Conservation (phyloP, 106 monocot genomes). For the Narthecium ossifragum region DNA sequence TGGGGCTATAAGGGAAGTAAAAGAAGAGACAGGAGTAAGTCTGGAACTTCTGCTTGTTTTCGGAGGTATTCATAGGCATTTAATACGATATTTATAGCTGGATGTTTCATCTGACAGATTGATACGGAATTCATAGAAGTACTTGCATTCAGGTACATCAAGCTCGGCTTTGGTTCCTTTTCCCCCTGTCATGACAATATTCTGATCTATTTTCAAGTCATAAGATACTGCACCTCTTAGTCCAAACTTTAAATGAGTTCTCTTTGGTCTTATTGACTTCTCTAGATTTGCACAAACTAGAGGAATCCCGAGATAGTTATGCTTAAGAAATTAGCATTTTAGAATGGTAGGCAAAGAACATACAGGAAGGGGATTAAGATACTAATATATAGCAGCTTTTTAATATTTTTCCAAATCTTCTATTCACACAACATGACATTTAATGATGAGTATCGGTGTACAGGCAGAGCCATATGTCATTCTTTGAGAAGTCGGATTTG, state of each 20-base stretch:
- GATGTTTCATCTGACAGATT: constrained; percentile 41
- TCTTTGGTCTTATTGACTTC: no score
- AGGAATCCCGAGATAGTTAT: no score
- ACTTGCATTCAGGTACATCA: constrained; percentile 77
- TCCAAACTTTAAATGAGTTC: no score
- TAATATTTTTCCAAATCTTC: background rate
- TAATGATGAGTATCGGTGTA: constrained; percentile 8
- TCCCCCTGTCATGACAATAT: background rate
- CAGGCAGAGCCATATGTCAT: constrained; percentile 85
- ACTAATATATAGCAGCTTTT: background rate
- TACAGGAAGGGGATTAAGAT: no score
- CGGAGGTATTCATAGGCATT: no score
- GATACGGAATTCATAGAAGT: constrained; percentile 88
- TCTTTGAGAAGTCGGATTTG: constrained; percentile 89
- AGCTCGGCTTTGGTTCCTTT: background rate
- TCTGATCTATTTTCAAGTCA: no score
- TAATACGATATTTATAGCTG: background rate
- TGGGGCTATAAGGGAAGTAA: constrained; percentile 82
- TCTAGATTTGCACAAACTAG: no score
- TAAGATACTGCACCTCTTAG: no score
- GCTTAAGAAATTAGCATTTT: no score
- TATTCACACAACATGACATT: background rate
- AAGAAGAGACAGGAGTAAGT: constrained; percentile 97
- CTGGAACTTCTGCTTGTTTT: no score
- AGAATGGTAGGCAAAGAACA: no score